Evolutionary conservation across 2,329 filamentous ascomycete genomes (phyloP), one percentile per base, ranked within the genome.

Genomic region (Aureobasidium sp.): DNA sequence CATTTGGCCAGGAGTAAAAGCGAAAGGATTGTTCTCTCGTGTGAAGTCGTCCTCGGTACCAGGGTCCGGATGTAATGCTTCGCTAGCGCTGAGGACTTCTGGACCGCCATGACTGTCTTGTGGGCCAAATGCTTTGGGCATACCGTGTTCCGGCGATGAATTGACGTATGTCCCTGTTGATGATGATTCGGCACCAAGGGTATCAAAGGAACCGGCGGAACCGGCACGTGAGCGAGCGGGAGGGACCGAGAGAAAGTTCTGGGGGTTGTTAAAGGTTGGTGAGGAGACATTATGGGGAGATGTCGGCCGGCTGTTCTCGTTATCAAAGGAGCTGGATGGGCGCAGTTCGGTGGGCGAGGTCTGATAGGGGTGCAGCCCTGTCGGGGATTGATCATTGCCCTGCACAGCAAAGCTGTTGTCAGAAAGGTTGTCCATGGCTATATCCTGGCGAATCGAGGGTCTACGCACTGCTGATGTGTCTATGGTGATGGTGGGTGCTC

Each of bases 11-110:
- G 87, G 87, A 1, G 86, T 85, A 71, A 91, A 96, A 17, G 90
- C 92, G 70, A 96, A 96, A 0, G 88, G 87, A 72, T 94, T 96
- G 72, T 91, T 80, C 6, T 87, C 81, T 12, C 93, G 82, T 47
- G 84, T 69, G 68, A 95, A 96, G 65, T 93, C 89, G 20, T 77
- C 80, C 71, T 92, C 89, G 59, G 86, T 89, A 7, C 87, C 87
- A 1, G 85, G 87, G 71, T 95, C 90, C 0, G 91, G 89, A 55
- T 81, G 84, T 65, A 96, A 76, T 0, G 90, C 90, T 65, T 87
- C 82, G 48, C 83, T 76, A 65, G 89, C 86, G 48, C 83, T 84
- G 68, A 86, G 82, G 41, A 90, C 71, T 50, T 79, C 78, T 63
- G 74, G 70, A 65, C 79, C 74, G 20, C 76, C 72, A n/a, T 73